phyloP scores from a whole-genome alignment of 768 basidiomycete genomes.

The Suillus paluster region DNA sequence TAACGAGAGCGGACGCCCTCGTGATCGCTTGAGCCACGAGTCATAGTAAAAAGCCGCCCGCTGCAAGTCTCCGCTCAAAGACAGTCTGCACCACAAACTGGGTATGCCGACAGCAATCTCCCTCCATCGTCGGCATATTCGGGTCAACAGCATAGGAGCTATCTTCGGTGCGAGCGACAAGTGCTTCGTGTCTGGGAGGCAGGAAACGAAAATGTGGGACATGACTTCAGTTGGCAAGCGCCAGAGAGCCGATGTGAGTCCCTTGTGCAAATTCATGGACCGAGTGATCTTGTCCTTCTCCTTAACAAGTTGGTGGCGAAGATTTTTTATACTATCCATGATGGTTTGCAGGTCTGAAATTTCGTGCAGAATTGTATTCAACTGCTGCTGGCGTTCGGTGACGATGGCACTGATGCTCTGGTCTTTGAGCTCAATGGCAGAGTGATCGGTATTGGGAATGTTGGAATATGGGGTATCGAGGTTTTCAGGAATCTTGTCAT shows the following conservation, averaged over 20 bases:
- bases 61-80: conserved; percentile 12
- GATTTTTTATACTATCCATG: conserved; percentile 18
- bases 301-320: conserved; percentile 17
- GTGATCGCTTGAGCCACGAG: conserved; percentile 14
- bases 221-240: conserved; percentile 49
- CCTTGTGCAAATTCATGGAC: conserved; percentile 26
- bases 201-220: conserved; percentile 50
- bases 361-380: conserved; percentile 17
- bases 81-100: conserved; percentile 55
- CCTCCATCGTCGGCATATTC: conserved; percentile 49
- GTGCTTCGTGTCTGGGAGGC: conserved; percentile 28
- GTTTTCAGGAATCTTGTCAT: conserved; percentile 13
- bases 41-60: conserved; percentile 17
- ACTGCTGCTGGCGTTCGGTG: conserved; percentile 20
- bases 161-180: conserved; percentile 28
- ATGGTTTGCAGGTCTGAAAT: conserved; percentile 17
- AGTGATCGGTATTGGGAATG: conserved; percentile 20
- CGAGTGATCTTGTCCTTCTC: conserved; percentile 17
- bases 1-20: conserved; percentile 23
- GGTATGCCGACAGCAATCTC: conserved; percentile 40
- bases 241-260: conserved; percentile 36
- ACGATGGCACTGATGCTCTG: conserved; percentile 21
- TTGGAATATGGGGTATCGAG: conserved; percentile 25
- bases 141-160: conserved; percentile 43
- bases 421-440: conserved; percentile 18